These are phyloP conservation scores for Taiozyma sp. DNA, from an alignment of 1,139 yeast species.

Conservation along the genomic window DNA sequence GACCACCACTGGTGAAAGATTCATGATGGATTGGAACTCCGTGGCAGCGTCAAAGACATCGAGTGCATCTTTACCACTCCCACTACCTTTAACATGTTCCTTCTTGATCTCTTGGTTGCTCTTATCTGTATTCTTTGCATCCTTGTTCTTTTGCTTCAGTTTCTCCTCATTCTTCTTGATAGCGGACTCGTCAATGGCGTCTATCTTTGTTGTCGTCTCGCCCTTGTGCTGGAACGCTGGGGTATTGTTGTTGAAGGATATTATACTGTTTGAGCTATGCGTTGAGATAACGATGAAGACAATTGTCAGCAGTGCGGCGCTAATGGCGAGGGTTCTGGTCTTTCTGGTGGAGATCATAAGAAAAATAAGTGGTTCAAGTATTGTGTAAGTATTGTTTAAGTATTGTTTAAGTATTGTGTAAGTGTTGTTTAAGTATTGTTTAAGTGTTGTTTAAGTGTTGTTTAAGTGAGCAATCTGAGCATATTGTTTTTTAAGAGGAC, in stretches of 20 bases:
- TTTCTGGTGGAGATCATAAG: conserved; percentile 18
- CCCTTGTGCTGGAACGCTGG: conserved; percentile 1
- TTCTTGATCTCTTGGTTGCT: conserved; percentile 1
- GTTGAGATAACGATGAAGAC: conserved; percentile 17
- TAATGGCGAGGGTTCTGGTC: conserved; percentile 18
- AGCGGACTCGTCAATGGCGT: conserved; percentile 18
- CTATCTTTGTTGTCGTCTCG: conserved; percentile 15
- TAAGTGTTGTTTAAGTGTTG: background rate
- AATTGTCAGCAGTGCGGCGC: conserved; percentile 19
- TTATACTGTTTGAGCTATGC: conserved; percentile 7
- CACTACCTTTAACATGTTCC: background rate
- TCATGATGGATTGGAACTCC: conserved; percentile 53
- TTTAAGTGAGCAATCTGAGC: background rate
- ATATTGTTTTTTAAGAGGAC: background rate
- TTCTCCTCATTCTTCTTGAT: conserved; percentile 19
- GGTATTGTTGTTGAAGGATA: background rate
- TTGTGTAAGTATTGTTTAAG: no score
- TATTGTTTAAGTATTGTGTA: no score
- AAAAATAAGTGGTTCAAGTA: no score
- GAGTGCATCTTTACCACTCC: background rate
- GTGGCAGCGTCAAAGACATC: conserved; percentile 50
- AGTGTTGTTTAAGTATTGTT: no score
- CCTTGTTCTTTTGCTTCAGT: conserved; percentile 11
- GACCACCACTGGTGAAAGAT: conserved; percentile 62
- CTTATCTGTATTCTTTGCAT: conserved; percentile 6